Conservation (phyloP, 2,329 filamentous ascomycete genomes). For the Phyllosticta capitalensis region DNA sequence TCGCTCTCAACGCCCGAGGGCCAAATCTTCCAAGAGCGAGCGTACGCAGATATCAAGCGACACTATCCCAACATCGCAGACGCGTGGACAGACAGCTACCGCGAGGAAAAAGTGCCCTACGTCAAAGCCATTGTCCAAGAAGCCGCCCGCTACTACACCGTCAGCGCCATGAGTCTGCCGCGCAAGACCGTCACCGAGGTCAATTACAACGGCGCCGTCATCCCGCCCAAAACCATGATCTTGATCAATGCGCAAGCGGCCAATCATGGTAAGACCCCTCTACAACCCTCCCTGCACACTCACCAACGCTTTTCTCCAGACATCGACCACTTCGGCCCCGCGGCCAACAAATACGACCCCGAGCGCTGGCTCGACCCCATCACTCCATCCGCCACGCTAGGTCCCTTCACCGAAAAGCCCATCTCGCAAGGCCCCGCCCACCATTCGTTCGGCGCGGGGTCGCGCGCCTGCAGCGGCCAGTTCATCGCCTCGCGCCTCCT, state of each 20-base stretch:
- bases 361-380: conserved; percentile 38
- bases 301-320: conserved; percentile 25
- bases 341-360: conserved; percentile 39
- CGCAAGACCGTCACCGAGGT: conserved; percentile 43
- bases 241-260: conserved; percentile 47
- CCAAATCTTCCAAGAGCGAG: conserved; percentile 43
- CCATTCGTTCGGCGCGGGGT: conserved; percentile 44
- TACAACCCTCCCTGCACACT: background rate
- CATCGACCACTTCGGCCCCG: conserved; percentile 39
- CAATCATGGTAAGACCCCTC: conserved; percentile 36
- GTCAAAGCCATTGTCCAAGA: conserved; percentile 42
- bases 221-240: conserved; percentile 45
- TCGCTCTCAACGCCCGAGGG: conserved; percentile 41
- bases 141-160: conserved; percentile 45
- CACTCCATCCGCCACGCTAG: conserved; percentile 8
- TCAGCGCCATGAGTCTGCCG: conserved; percentile 44
- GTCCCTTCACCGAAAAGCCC: conserved; percentile 24
- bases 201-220: conserved; percentile 42
- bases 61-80: conserved; percentile 37
- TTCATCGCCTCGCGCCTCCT: conserved; percentile 42
- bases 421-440: conserved; percentile 22
- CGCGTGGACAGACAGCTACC: conserved; percentile 38
- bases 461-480: conserved; percentile 43
- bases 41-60: conserved; percentile 43
- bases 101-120: conserved; percentile 42